Base-by-base conservation (phyloP, 306 rosid species). In the Alnus rubra region DNA sequence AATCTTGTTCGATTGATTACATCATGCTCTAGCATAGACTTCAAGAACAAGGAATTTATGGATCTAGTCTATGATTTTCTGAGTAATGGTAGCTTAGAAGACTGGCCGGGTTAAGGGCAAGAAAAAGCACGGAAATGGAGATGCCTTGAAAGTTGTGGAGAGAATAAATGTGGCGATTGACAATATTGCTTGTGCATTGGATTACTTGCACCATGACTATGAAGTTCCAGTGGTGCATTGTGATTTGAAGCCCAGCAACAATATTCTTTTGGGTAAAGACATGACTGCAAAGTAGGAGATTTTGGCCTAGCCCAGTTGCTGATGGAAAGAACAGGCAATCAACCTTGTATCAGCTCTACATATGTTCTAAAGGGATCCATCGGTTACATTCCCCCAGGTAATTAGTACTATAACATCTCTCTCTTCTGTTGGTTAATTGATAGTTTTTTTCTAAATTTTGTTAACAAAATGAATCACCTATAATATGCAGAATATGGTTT, bases 221-320 rank as follows among this genome's bases (percentile, higher is more conserved):
- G 92, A 86, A 84, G 83, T 68, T 59, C 89, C 93, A 0, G 85
- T 93, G 49, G 93, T 82, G 59, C 98, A 93, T 53, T 91, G 97
- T 77, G 96, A 93, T 83, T 82, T 92, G 71, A 92, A 92, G 82
- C 97, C 97, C 1, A 87, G 91, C n/a, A n/a, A n/a, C 82, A 92
- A 92, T 74, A 84, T 92, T 84, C 92, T 92, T 16, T 62, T 92
- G 70, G 85, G 82, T 80, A 82, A 75, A 73, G 89, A 87, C 11
- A 80, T 93, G 90, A 88, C 79, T 11, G 97, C 97, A 35, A 91
- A 79, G 80, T 91, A 45, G 98, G 94, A 16, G 97, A 93, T 76
- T 93, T 93, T 51, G 97, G 98, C 56, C 75, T 93, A 60, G 94
- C 98, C 7, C 87, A 83, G 72, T 16, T 87, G 73, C 79, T 91